Evolutionary conservation across 2,329 filamentous ascomycete species (phyloP).

Genomic region (Zymoseptoria pseudotritici): DNA sequence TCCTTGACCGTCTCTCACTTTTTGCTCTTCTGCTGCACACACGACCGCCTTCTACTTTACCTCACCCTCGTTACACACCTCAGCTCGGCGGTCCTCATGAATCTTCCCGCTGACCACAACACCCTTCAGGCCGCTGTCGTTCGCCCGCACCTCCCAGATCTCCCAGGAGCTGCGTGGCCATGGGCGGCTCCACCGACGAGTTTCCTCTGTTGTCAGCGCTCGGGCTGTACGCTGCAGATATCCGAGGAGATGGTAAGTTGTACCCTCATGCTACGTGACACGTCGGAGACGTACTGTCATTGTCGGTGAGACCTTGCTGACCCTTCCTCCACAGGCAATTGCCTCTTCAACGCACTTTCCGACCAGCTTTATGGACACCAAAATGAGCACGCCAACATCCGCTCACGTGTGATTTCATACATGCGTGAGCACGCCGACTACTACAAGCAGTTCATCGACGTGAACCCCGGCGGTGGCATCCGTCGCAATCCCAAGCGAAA

Average conservation of each 20-base stretch:
- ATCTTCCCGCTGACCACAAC: not conserved
- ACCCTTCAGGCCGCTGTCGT: not conserved
- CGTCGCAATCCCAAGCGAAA: slow-evolving; percentile 53
- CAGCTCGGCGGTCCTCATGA: not conserved
- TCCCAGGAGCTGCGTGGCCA: not conserved
- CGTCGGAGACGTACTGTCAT: slow-evolving; percentile 2
- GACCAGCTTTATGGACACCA: slow-evolving; percentile 60
- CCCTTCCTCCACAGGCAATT: slow-evolving; percentile 48
- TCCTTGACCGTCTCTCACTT: not conserved
- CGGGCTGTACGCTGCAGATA: slow-evolving; percentile 53
- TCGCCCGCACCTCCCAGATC: not conserved
- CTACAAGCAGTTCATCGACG: slow-evolving; percentile 58
- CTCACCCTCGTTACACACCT: not conserved
- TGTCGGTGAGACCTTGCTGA: slow-evolving; percentile 4
- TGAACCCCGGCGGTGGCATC: slow-evolving; percentile 46
- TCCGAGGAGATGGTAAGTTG: slow-evolving; percentile 55
- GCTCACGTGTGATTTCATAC: slow-evolving; percentile 52
- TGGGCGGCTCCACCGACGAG: slow-evolving; percentile 30
- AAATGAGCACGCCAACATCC: slow-evolving; percentile 51
- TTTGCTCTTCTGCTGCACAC: not conserved
- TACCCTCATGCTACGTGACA: not conserved
- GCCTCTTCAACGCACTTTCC: slow-evolving; percentile 60
- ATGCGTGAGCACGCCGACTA: slow-evolving; percentile 54
- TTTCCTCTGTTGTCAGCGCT: slow-evolving; percentile 50
- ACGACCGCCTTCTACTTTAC: not conserved